phyloP scores from a whole-genome alignment of 139 green algal species.

The Zygnema circumcarinatum region DNA sequence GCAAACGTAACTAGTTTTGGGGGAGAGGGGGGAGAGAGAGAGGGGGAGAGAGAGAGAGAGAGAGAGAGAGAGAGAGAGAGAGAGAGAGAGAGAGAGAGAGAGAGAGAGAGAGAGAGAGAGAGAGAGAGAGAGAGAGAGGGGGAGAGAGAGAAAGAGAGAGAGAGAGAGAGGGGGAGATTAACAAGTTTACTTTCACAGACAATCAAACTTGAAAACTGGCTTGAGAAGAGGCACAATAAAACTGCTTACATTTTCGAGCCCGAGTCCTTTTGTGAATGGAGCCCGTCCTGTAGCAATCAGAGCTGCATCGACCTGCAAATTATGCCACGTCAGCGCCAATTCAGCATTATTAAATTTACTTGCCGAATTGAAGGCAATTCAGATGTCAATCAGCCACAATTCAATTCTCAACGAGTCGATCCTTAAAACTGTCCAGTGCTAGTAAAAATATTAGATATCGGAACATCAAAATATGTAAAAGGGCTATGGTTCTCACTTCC shows the following conservation, averaged over 20 bases:
- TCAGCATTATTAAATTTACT: no score
- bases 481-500: no score
- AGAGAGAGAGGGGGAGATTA: no score
- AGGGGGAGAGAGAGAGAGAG: not conserved
- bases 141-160: no score
- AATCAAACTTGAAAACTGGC: no score
- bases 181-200: no score
- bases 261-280: slow-evolving; percentile 87
- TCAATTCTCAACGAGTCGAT: no score
- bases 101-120: not conserved
- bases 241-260: slow-evolving; percentile 69
- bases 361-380: slow-evolving; percentile 1
- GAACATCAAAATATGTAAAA: no score
- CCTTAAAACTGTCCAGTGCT: no score
- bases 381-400: not conserved
- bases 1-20: not conserved
- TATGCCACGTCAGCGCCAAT: not conserved
- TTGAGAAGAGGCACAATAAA: not conserved
- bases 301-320: slow-evolving; percentile 69
- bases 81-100: not conserved
- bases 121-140: no score
- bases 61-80: not conserved
- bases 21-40: not conserved
- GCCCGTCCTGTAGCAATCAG: slow-evolving; percentile 93
- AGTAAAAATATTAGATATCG: no score